Conservation (phyloP, 1,284 basidiomycete genomes). For the Leucocoprinus gongylophorus region DNA sequence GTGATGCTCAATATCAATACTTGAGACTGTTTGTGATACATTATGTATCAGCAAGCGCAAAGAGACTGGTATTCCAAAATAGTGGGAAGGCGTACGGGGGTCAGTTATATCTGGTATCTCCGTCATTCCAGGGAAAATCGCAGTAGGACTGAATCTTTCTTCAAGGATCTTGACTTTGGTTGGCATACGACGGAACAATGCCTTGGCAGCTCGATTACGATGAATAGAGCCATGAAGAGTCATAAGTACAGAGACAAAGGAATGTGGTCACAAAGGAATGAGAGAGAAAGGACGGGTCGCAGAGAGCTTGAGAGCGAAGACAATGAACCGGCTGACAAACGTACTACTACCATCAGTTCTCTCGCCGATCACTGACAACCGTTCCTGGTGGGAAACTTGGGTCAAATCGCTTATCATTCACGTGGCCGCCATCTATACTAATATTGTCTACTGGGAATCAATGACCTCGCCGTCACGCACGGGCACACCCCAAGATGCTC, state of each 20-base stretch:
- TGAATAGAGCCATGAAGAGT: conserved; percentile 2
- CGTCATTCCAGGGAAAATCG: conserved; percentile 7
- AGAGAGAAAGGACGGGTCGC: neutral
- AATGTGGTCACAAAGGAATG: conserved; percentile 7
- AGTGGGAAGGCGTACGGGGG: neutral
- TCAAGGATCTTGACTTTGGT: conserved; percentile 6
- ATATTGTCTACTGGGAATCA: neutral
- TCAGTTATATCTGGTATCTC: neutral
- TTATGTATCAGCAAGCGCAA: neutral
- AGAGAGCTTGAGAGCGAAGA: conserved; percentile 3
- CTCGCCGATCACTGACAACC: neutral
- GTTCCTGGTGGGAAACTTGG: neutral
- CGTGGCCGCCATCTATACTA: neutral
- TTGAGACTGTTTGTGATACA: neutral
- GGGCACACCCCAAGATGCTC: neutral
- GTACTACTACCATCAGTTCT: neutral
- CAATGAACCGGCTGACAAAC: neutral
- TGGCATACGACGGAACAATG: conserved; percentile 2
- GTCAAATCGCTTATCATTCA: conserved; percentile 1
- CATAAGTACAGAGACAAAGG: conserved; percentile 6
- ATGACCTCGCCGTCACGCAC: neutral
- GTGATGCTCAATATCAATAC: neutral
- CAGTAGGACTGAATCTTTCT: conserved; percentile 10
- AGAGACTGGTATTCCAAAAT: neutral
- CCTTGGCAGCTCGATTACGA: conserved; percentile 2